A percentile compares a stretch with the other conserved stretches of the same genome.
These are phyloP conservation scores for Gossypium ekmanianum DNA, from an alignment of 345 rosid genomes.

Conservation along the genomic window DNA sequence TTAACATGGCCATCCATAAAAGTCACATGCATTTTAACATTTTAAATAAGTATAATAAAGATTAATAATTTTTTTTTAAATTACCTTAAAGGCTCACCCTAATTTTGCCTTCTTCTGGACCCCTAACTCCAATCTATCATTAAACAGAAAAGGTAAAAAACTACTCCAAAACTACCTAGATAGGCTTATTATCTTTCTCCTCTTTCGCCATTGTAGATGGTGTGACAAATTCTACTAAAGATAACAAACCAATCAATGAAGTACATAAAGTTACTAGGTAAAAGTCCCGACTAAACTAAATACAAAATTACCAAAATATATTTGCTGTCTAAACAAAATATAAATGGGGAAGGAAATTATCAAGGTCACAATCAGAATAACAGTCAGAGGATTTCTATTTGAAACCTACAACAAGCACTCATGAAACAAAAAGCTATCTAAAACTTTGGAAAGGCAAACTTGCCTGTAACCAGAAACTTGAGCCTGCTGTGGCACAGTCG, in stretches of 20 bases:
- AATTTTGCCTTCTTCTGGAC: not conserved
- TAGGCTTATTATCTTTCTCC: not conserved
- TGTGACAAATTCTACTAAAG: not conserved
- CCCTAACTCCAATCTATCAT: not conserved
- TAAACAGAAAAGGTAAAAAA: not conserved
- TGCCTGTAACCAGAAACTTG: constrained; percentile 39
- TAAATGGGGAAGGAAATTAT: not conserved
- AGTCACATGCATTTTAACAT: not conserved
- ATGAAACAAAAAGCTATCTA: not conserved
- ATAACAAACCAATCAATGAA: not conserved
- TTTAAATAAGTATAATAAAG: not conserved
- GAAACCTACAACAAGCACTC: not conserved
- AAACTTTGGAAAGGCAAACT: constrained; percentile 14
- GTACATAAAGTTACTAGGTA: not conserved
- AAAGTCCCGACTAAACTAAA: not conserved
- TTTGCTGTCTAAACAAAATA: not conserved
- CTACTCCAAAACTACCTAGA: not conserved
- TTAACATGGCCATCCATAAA: not conserved
- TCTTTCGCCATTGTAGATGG: not conserved
- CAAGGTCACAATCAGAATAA: not conserved
- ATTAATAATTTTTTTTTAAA: not conserved
- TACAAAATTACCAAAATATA: not conserved
- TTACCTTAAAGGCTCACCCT: not conserved
- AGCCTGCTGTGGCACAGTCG: constrained; percentile 26
- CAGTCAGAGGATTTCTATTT: not conserved